phyloP scores from a whole-genome alignment of 2,329 filamentous ascomycete genomes.

The Aspergillus brunneoviolaceus region DNA sequence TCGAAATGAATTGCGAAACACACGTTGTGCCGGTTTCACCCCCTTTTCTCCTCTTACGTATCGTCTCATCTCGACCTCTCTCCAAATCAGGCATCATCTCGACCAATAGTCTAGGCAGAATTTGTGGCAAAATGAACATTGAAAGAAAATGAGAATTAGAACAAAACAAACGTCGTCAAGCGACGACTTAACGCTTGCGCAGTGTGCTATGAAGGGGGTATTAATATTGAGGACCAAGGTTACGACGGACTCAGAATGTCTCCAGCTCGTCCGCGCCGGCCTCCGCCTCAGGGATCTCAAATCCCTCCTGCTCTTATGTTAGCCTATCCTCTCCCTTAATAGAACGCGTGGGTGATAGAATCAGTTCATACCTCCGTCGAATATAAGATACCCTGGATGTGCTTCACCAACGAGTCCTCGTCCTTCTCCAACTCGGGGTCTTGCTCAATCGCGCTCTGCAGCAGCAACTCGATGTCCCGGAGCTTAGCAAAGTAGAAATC shows the following conservation, averaged over 20 bases:
- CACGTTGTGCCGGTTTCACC: neutral
- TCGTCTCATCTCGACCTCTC: neutral
- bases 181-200: constrained; percentile 18
- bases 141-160: neutral
- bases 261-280: constrained; percentile 30
- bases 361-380: constrained; percentile 70
- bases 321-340: neutral
- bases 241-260: constrained; percentile 26
- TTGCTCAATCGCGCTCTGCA: constrained; percentile 89
- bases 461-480: constrained; percentile 89
- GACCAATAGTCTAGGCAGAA: neutral
- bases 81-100: neutral
- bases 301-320: constrained; percentile 27
- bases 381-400: constrained; percentile 95
- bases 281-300: constrained; percentile 34
- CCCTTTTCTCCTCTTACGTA: neutral
- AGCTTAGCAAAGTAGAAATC: constrained; percentile 99
- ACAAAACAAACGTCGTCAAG: constrained; percentile 1
- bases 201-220: constrained; percentile 26
- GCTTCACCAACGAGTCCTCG: constrained; percentile 86
- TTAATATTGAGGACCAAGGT: constrained; percentile 24
- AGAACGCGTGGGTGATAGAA: neutral
- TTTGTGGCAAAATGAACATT: neutral
- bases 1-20: neutral
- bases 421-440: constrained; percentile 93